Evolutionary conservation across 2,329 filamentous ascomycete species (phyloP).

Genomic region (Pseudogymnoascus sp.): DNA sequence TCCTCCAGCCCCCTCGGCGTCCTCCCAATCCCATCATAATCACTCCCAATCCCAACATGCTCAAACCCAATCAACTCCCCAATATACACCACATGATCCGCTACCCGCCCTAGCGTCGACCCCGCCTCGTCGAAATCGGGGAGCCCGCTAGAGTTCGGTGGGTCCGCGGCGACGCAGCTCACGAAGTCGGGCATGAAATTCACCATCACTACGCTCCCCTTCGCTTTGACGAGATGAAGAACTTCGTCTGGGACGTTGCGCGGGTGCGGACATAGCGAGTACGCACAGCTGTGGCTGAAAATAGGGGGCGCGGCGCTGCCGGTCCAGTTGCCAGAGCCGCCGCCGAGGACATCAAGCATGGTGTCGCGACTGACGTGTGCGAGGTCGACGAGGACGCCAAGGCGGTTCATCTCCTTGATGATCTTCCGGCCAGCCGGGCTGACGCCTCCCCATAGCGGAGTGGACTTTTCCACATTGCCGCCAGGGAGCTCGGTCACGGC

Average conservation of each 20-base stretch:
- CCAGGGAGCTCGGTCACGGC: conserved; percentile 53
- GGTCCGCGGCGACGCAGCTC: conserved; percentile 51
- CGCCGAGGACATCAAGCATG: conserved; percentile 73
- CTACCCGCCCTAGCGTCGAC: conserved; percentile 69
- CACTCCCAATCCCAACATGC: conserved; percentile 79
- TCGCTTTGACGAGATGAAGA: conserved; percentile 64
- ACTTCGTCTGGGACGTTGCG: conserved; percentile 85
- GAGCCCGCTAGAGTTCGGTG: conserved; percentile 52
- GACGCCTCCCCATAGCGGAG: conserved; percentile 62
- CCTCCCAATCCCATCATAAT: conserved; percentile 70
- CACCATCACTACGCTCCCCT: conserved; percentile 76
- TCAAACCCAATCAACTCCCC: conserved; percentile 77
- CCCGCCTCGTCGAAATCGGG: conserved; percentile 61
- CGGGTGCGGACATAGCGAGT: conserved; percentile 75
- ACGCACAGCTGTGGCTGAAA: conserved; percentile 80
- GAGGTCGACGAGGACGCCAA: conserved; percentile 91
- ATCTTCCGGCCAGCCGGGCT: conserved; percentile 60
- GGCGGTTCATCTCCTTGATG: conserved; percentile 82
- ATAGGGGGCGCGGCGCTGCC: conserved; percentile 77
- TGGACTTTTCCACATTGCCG: conserved; percentile 26
- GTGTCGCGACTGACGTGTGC: conserved; percentile 73
- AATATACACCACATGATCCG: conserved; percentile 73
- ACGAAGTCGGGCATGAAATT: conserved; percentile 82
- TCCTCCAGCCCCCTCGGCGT: conserved; percentile 73
- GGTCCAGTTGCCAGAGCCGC: conserved; percentile 50